Conservation (phyloP, 2,329 filamentous ascomycete species). For the Fusarium compactum region DNA sequence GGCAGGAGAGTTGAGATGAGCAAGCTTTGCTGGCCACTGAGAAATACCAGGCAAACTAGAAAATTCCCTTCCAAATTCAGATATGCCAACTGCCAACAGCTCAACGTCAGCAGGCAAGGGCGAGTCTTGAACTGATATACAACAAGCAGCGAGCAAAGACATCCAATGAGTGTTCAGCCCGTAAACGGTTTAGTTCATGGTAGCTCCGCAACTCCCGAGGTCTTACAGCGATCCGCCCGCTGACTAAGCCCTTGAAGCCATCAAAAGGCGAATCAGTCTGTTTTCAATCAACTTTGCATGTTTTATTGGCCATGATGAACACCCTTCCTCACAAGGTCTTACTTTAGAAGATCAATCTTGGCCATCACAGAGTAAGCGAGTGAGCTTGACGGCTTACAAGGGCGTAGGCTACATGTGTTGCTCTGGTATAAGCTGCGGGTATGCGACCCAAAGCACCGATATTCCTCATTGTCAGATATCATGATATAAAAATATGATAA, state of each 20-base stretch:
- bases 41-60: background rate
- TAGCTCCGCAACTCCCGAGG: slow-evolving; percentile 36
- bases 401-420: background rate
- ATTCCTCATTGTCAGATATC: background rate
- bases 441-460: background rate
- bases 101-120: background rate
- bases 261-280: background rate
- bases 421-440: background rate
- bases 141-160: slow-evolving; percentile 15
- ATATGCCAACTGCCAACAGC: background rate
- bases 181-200: slow-evolving; percentile 37
- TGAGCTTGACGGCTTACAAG: background rate
- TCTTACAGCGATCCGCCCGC: slow-evolving; percentile 8
- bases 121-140: slow-evolving; percentile 5
- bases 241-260: slow-evolving; percentile 37
- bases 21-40: background rate
- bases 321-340: fast-evolving
- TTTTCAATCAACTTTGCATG: background rate
- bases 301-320: background rate
- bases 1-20: background rate
- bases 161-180: slow-evolving; percentile 20
- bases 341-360: background rate
- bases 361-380: background rate
- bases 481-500: background rate
- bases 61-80: background rate